Evolutionary conservation across 345 rosid genomes (phyloP).

Genomic region (Linum lewisii): DNA sequence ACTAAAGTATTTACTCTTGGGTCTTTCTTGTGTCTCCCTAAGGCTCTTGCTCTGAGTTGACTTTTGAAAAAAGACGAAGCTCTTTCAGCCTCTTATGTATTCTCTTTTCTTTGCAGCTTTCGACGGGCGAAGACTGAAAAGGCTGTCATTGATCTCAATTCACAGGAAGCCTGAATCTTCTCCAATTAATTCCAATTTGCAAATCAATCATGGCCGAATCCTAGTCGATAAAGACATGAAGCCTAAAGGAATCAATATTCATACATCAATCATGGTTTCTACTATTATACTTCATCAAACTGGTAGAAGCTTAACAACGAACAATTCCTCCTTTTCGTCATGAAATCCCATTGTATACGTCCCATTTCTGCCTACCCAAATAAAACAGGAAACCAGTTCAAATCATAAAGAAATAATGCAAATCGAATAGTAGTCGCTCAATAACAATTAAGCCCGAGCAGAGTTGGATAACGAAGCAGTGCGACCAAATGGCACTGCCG

Average conservation of each 20-base stretch:
- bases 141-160: conserved; percentile 83
- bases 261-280: too few species aligned
- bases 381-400: background rate
- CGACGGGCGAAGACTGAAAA: too few species aligned
- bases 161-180: conserved; percentile 86
- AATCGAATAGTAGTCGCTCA: background rate
- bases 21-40: too few species aligned
- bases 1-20: too few species aligned
- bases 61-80: too few species aligned
- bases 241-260: conserved; percentile 4
- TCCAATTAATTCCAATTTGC: conserved; percentile 69
- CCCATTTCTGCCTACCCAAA: conserved; percentile 45
- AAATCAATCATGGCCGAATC: background rate
- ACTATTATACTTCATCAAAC: conserved; percentile 51
- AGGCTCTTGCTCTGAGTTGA: too few species aligned
- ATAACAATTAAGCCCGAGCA: conserved; percentile 24
- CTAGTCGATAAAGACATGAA: background rate
- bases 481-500: conserved; percentile 5
- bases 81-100: too few species aligned
- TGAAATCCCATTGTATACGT: conserved; percentile 75
- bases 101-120: too few species aligned
- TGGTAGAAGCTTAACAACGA: conserved; percentile 61
- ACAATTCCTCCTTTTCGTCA: conserved; percentile 64
- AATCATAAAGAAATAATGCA: background rate
- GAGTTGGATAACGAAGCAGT: conserved; percentile 26